Conservation (phyloP, 495 filamentous ascomycete species). For the Bombardia bombarda region DNA sequence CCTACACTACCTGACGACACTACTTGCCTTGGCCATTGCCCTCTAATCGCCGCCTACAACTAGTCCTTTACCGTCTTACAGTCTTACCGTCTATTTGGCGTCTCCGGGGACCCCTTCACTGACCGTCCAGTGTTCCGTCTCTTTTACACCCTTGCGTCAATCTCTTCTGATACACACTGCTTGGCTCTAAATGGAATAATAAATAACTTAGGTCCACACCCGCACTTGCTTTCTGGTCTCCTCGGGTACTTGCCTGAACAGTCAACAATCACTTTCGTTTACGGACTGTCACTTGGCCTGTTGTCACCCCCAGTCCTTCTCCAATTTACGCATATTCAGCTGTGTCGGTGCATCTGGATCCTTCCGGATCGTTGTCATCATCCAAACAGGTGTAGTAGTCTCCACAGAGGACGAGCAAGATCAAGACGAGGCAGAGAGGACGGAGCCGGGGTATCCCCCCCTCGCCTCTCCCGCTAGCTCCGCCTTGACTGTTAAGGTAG, state of each 20-base stretch:
- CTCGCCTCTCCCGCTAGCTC: conserved; percentile 22
- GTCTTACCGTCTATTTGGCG: conserved; percentile 6
- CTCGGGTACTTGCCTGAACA: conserved; percentile 22
- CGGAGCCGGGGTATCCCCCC: conserved; percentile 25
- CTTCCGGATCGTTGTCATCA: conserved; percentile 1
- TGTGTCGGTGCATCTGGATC: conserved; percentile 7
- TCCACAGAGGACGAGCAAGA: conserved; percentile 11
- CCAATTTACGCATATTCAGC: conserved; percentile 2
- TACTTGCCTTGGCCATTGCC: not conserved
- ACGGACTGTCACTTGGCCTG: conserved; percentile 13
- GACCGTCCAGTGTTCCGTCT: conserved; percentile 13
- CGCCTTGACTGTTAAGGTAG: conserved; percentile 20
- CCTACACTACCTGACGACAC: not conserved
- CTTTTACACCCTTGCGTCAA: conserved; percentile 24
- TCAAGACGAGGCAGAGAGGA: conserved; percentile 19
- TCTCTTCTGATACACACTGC: conserved; percentile 32
- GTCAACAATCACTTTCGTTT: conserved; percentile 17
- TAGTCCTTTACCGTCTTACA: not conserved
- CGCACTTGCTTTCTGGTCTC: conserved; percentile 28
- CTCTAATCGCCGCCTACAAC: not conserved
- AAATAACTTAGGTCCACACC: conserved; percentile 15
- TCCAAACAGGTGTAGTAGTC: conserved; percentile 10
- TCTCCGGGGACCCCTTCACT: conserved; percentile 9
- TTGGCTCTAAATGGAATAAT: conserved; percentile 21
- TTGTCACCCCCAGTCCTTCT: conserved; percentile 2